Evolutionary conservation across 1,284 basidiomycete genomes (phyloP), one percentile per base, ranked within the genome.

Genomic region (Hortiboletus rubellus): DNA sequence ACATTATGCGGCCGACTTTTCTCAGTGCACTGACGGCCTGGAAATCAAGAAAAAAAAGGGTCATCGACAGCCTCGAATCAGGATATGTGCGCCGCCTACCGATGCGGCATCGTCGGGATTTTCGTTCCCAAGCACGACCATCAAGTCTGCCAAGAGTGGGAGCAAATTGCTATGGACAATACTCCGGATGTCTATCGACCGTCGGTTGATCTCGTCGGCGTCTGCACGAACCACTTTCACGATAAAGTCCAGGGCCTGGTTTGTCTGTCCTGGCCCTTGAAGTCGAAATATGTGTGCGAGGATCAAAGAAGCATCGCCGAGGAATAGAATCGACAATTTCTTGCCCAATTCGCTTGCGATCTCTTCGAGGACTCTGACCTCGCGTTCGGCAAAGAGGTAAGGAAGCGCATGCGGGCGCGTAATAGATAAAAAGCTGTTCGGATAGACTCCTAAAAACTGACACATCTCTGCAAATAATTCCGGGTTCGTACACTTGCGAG

Each of bases 221-320:
- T 69, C 66, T 9, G 60, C 66, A 17, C 56, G 52, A 7, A 72
- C 53, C 3, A 70, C 60, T 36, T 79, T 74, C 31, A 86, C 69
- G 36, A 94, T 79, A 63, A 92, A 92, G 1, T 76, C 70, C 27
- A 95, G 70, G 0, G 82, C 82, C 55, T 78, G 78, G 27, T 82
- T 79, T 2, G 84, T 85, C 58, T 82, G 77, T 0, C 74, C 75
- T 5, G 80, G 72, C 5, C 77, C 78, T 22, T 82, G 77, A 12
- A 88, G 74, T 54, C 90, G 80, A 67, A 92, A 91, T 1, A 90
- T 77, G 60, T 87, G 79, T 1, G 91, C 85, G 8, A 96, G 78
- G 41, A 94, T 85, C n/a, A 80, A 72, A 34, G 85, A 78, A 0
- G 82, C 79, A 56, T 86, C 76, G 30, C 86, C 79, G 33, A 92